These are phyloP conservation scores for Thalassiosira hispida DNA, from an alignment of 352 stramenopile species.

Conservation along the genomic window DNA sequence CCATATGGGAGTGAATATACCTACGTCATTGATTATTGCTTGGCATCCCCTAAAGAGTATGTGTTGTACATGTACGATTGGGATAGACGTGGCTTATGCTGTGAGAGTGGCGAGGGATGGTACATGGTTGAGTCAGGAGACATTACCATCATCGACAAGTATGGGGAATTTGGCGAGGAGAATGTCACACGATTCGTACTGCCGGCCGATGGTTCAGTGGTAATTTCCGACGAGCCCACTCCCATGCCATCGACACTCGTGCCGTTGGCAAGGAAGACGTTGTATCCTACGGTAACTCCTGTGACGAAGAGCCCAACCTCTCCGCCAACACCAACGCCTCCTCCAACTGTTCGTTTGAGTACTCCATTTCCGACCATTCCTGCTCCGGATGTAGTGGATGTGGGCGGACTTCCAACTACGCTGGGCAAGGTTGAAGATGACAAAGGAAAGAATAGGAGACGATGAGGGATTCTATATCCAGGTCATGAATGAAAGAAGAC, in stretches of 20 bases:
- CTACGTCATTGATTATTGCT: conserved; percentile 40
- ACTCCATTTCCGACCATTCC: no score
- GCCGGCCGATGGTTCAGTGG: conserved; percentile 22
- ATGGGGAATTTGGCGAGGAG: conserved; percentile 29
- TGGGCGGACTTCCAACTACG: no score
- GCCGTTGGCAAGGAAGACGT: not conserved
- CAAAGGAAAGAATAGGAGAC: no score
- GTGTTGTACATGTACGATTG: conserved; percentile 44
- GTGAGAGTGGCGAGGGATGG: conserved; percentile 23
- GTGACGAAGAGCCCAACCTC: not conserved
- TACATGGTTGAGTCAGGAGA: conserved; percentile 31
- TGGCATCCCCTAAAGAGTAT: conserved; percentile 29
- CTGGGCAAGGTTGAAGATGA: no score
- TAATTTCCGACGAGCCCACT: conserved; percentile 2
- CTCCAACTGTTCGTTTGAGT: conserved; percentile 14
- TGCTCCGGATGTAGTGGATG: no score
- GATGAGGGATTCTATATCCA: no score
- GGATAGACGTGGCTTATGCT: conserved; percentile 40
- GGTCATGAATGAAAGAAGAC: no score
- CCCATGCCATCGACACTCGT: not conserved
- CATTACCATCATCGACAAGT: conserved; percentile 22
- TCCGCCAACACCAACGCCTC: not conserved
- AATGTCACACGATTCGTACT: conserved; percentile 33
- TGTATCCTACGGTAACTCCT: not conserved
- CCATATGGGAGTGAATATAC: conserved; percentile 31